Evolutionary conservation across 2,329 filamentous ascomycete species (phyloP).

Genomic region (Trematosphaeria pertusa): DNA sequence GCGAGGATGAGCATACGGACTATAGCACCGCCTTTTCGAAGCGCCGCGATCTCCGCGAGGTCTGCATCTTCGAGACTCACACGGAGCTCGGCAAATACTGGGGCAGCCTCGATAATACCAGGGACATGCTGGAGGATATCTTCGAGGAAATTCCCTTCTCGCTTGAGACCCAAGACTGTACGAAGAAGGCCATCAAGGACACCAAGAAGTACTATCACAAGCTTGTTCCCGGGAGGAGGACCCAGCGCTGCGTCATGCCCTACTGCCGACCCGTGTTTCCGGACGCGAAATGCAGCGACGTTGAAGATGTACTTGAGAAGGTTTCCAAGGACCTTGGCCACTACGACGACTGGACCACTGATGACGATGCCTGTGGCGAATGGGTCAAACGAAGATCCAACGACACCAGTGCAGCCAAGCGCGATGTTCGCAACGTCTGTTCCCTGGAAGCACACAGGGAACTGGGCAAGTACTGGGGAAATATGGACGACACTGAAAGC

Average conservation of each 20-base stretch:
- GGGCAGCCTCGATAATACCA: not conserved
- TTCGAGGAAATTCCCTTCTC: conserved; percentile 1
- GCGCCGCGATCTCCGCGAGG: conserved; percentile 4
- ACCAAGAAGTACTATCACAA: conserved; percentile 1
- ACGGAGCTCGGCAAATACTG: conserved; percentile 7
- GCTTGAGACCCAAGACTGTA: conserved; percentile 1
- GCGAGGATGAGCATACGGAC: not conserved
- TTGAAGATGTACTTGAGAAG: conserved; percentile 5
- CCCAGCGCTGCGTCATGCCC: not conserved
- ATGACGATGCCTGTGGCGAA: conserved; percentile 1
- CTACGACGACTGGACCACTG: conserved; percentile 1
- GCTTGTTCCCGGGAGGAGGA: conserved; percentile 3
- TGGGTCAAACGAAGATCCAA: not conserved
- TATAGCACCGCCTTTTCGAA: not conserved
- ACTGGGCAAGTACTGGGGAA: not conserved
- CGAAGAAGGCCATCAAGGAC: conserved; percentile 1
- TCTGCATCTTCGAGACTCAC: conserved; percentile 4
- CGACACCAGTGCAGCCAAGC: not conserved
- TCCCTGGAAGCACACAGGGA: not conserved
- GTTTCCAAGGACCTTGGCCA: conserved; percentile 5
- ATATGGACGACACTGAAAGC: not conserved
- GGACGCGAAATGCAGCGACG: conserved; percentile 1
- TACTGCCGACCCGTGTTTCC: not conserved
- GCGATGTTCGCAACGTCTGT: too few species aligned
- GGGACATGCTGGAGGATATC: not conserved